Base-by-base conservation (phyloP, 306 rosid genomes). In the Cucurbita moschata region DNA sequence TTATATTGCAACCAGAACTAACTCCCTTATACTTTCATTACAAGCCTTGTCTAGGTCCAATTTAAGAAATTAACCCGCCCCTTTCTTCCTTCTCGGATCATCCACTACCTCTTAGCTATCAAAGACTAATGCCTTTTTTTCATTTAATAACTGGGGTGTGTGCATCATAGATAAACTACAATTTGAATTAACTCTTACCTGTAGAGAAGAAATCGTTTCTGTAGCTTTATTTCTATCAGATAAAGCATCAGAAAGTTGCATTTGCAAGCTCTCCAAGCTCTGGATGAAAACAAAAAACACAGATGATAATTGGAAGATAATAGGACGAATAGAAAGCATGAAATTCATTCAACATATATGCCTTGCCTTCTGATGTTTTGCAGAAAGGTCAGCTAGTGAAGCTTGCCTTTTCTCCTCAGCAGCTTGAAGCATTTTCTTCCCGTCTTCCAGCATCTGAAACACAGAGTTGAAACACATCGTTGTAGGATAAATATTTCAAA, bases 351-450 rank as follows among this genome's bases (percentile, higher is more conserved):
- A 5, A 70, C 59, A 50, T 43, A 11, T 26, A 66, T 21, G 55
- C 72, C 72, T 66, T 38, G 91, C 99, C 96, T 88, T 95, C 77
- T 91, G 96, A 77, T 95, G 96, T 82, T 91, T 95, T 70, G 91
- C 88, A 21, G 92, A 88, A 84, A 95, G 88, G 75, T 95, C 99
- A 65, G 92, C 81, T 51, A 95, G 74, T 74, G 96, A 86, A 77
- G 93, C 90, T 85, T 86, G 92, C 81, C 83, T 87, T 86, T 91
- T 95, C 57, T 95, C 97, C 19, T 91, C 99, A 26, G 91, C 91
- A 79, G 88, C 96, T 82, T 89, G 91, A 75, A 95, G 89, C 84
- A 80, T 81, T 40, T 92, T 90, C 75, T 70, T 82, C 92, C 88
- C 81, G 79, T 91, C 90, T 80, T 95, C 96, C 86, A 89, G 73